Base-by-base conservation (phyloP, 2,329 filamentous ascomycete genomes). In the Talaromyces sp. region DNA sequence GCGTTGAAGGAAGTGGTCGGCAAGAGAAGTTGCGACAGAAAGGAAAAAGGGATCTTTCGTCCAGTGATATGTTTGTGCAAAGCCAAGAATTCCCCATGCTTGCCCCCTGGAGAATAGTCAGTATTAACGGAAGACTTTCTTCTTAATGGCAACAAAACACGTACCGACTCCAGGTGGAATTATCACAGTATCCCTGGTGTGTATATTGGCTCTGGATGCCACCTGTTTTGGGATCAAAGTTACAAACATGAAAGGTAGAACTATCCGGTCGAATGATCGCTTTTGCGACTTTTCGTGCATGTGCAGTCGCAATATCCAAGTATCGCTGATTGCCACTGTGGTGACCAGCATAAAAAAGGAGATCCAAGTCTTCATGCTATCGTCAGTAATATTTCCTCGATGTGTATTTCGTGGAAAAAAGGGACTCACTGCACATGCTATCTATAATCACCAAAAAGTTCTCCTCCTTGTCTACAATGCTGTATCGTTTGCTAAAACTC, bases 391-490 rank as follows among this genome's bases (percentile, higher is more conserved):
- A 40, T 12, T n/a, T 34, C 23, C 31, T 42, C 31, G 23, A 23
- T 2, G 23, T 23, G 23, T 23, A 23, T 23, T 23, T 9, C 30
- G 52, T n/a, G 16, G 8, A 27, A 47, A 54, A 50, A 52, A 9
- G 34, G 12, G 34, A 61, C 61, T 51, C 34, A 60, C 61, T 63
- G 28, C 58, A 61, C 64, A 79, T 71, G 67, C 72, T 75, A 64
- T 80, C 77, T 7, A 80, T 77, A 34, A 79, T 79, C n/a, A 78
- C 68, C 0, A 78, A 62, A 9, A 73, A 71, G 30, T 76, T 70
- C 0, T 72, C 65, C 9, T 70, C 67, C 53, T 70, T 61, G 18
- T 40, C 63, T 0, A 63, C 69, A 16, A 74, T 69, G 1, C 61
- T 66, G 55, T 36, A 72, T 72, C 23, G 73, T 12, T 56, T 56